A percentile compares a stretch with the other conserved stretches of the same genome.
Conservation (phyloP, 306 rosid species). For the Lathyrus aphaca region DNA sequence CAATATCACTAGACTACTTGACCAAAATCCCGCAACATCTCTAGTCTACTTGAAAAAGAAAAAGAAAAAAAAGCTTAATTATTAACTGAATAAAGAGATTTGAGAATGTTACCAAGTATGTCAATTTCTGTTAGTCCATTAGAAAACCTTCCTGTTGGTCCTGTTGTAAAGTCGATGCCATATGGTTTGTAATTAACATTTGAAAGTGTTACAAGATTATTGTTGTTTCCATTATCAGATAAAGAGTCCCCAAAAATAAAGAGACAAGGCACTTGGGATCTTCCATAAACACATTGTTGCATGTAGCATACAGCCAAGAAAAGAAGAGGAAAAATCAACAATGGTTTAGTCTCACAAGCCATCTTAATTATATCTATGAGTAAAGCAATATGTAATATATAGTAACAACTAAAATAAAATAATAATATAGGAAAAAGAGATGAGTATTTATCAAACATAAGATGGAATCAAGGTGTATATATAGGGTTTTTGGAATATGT, state of each 20-base stretch:
- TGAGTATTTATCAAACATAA: too few species aligned
- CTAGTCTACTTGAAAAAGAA: too few species aligned
- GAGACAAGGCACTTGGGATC: constrained; percentile 44
- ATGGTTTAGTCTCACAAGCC: background rate
- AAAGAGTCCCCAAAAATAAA: constrained; percentile 63
- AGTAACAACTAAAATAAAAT: too few species aligned
- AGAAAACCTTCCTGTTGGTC: background rate
- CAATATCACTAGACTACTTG: too few species aligned
- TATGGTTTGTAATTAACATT: background rate
- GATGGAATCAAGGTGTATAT: background rate
- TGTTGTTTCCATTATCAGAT: constrained; percentile 45
- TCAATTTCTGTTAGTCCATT: background rate
- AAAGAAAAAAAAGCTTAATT: too few species aligned
- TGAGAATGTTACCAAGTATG: background rate
- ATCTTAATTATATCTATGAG: background rate
- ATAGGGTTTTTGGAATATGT: too few species aligned
- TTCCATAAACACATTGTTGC: constrained; percentile 13
- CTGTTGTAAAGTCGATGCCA: background rate
- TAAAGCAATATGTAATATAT: too few species aligned
- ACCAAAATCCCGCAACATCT: too few species aligned
- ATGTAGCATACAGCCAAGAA: background rate
- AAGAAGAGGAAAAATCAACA: background rate
- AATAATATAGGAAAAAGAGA: background rate
- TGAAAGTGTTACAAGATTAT: constrained; percentile 8
- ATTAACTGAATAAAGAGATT: too few species aligned